phyloP scores from a whole-genome alignment of 2,329 filamentous ascomycete species.

The Penicillium sp. region DNA sequence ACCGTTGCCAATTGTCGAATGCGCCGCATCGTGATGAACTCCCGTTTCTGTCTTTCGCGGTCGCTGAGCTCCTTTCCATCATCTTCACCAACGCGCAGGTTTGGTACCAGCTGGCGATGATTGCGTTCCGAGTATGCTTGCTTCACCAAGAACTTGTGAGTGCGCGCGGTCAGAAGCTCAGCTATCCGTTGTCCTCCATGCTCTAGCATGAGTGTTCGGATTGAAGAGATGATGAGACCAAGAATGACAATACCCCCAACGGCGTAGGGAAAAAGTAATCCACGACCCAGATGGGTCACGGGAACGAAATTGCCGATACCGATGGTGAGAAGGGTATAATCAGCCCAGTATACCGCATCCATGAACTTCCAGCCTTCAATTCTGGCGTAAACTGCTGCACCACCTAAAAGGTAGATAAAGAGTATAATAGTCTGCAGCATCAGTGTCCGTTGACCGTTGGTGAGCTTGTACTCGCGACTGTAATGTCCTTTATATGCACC shows the following conservation, averaged over 20 bases:
- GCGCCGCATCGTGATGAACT: slow-evolving; percentile 50
- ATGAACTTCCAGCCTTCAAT: slow-evolving; percentile 39
- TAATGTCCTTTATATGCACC: slow-evolving; percentile 58
- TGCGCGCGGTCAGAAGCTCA: slow-evolving; percentile 37
- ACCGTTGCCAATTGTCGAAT: slow-evolving; percentile 45
- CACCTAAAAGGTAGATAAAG: slow-evolving; percentile 42
- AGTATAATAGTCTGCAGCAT: slow-evolving; percentile 49
- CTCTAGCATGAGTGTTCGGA: slow-evolving; percentile 41
- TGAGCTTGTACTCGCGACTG: slow-evolving; percentile 58
- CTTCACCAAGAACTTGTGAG: slow-evolving; percentile 33
- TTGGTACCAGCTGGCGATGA: slow-evolving; percentile 18
- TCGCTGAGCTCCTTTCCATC: slow-evolving; percentile 15
- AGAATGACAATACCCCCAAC: slow-evolving; percentile 39
- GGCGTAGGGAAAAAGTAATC: slow-evolving; percentile 38
- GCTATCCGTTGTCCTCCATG: slow-evolving; percentile 40
- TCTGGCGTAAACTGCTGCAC: slow-evolving; percentile 40
- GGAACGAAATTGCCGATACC: slow-evolving; percentile 38
- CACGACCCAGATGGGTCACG: slow-evolving; percentile 34
- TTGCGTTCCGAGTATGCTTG: slow-evolving; percentile 20
- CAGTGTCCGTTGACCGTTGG: slow-evolving; percentile 56
- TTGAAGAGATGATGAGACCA: slow-evolving; percentile 38
- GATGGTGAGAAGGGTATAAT: slow-evolving; percentile 40
- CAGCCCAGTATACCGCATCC: slow-evolving; percentile 38
- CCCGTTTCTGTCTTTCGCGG: slow-evolving; percentile 32
- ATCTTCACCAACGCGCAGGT: slow-evolving; percentile 11